These are phyloP conservation scores for Suhomyces chickasaworum DNA, from an alignment of 1,139 yeast species.

Conservation along the genomic window DNA sequence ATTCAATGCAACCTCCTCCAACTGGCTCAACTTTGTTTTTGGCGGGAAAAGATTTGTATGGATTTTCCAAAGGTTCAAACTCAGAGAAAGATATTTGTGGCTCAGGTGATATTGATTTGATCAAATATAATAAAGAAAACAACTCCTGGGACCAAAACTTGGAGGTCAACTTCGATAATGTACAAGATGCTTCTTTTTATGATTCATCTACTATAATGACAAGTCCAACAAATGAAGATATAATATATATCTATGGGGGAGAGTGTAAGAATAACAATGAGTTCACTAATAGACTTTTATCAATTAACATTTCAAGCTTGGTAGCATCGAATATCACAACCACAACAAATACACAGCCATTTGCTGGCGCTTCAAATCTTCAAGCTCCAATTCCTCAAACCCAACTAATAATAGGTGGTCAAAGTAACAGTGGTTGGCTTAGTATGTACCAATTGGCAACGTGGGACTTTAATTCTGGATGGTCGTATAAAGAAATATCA, in stretches of 20 bases:
- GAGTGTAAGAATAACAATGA: constrained; percentile 21
- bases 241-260: constrained; percentile 56
- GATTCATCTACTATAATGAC: constrained; percentile 39
- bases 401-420: constrained; percentile 56
- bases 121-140: constrained; percentile 23
- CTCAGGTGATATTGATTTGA: constrained; percentile 28
- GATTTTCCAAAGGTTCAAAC: constrained; percentile 22
- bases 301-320: constrained; percentile 26
- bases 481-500: constrained; percentile 51
- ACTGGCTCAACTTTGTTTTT: constrained; percentile 35
- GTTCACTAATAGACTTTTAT: constrained; percentile 42
- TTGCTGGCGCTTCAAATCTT: constrained; percentile 49
- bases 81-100: constrained; percentile 30
- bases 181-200: constrained; percentile 36
- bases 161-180: constrained; percentile 24
- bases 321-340: constrained; percentile 38
- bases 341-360: constrained; percentile 52
- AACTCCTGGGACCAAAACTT: constrained; percentile 28
- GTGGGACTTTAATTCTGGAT: constrained; percentile 59
- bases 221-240: constrained; percentile 30
- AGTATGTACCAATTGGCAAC: constrained; percentile 61
- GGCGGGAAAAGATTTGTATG: constrained; percentile 34
- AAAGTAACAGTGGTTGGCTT: constrained; percentile 56
- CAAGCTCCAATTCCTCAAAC: constrained; percentile 45
- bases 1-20: constrained; percentile 35